Base-by-base conservation (phyloP, 2,329 filamentous ascomycete genomes). In the Clarireedia hainanense region DNA sequence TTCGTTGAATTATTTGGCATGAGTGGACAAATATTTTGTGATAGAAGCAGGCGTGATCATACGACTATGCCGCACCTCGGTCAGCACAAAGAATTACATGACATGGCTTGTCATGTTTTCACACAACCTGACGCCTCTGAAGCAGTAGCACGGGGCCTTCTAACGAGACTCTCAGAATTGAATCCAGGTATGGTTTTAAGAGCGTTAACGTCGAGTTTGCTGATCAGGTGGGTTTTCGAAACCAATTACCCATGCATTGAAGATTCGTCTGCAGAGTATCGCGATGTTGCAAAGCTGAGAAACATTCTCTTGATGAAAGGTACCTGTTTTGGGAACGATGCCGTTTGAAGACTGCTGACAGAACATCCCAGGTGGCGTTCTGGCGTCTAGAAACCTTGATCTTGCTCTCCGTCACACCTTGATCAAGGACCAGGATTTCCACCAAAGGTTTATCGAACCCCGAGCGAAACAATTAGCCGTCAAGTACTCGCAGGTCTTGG, bases 201-300 rank as follows among this genome's bases (percentile, higher is more conserved):
- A 14, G 43, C 55, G 5, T 40, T 60, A 17, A 51, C 45, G 27
- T 23, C 39, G 20, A 43, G 52, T 47, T 52, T 49, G 2, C 20
- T 60, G 15, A 45, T 27, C 30, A 39, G 36, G 7, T 59, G 57
- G 55, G 59, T 59, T 5, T 61, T 56, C 27, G 55, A 58, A 14
- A 54, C 52, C 2, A 53, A 52, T 6, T 61, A 54, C 36, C 59
- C 59, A 12, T 6, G 15, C 26, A 24, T 59, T 24, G 55, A 56
- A 12, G 36, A 47, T 14, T 26, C 46, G 15, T 36, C 45, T 10
- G 50, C 47, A 7, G 39, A 52, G 9, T 47, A 50, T n/a, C n/a
- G 30, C 30, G 30, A 34, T 10, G 12, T 56, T 6, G 23, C 12
- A 2, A 45, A 17, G 6, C 50, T 58, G 30, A 37, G 57, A 36